Evolutionary conservation across 2,329 filamentous ascomycete genomes (phyloP).

Genomic region (Magnaporthiopsis incrustans): DNA sequence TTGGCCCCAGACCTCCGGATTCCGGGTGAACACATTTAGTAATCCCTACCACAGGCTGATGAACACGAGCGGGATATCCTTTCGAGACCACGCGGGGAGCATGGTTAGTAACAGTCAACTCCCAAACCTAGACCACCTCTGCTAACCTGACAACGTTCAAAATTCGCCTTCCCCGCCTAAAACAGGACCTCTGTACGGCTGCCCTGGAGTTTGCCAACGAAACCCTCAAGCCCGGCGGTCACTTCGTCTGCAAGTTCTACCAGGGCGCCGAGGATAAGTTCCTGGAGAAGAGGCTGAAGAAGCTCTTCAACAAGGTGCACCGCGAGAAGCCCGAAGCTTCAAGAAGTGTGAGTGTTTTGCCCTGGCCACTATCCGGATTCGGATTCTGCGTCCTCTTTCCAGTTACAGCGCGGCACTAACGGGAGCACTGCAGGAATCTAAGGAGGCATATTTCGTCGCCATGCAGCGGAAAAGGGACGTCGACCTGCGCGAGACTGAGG

Average conservation of each 20-base stretch:
- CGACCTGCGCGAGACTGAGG: constrained; percentile 15
- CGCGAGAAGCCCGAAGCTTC: constrained; percentile 90
- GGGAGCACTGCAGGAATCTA: constrained; percentile 56
- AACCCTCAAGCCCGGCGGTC: constrained; percentile 71
- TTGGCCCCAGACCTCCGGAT: constrained; percentile 75
- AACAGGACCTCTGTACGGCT: constrained; percentile 78
- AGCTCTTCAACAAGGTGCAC: constrained; percentile 70
- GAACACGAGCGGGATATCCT: constrained; percentile 87
- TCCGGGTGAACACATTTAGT: constrained; percentile 84
- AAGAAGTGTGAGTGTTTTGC: constrained; percentile 61
- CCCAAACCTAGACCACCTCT: not conserved
- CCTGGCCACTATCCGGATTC: not conserved
- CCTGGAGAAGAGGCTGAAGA: constrained; percentile 66
- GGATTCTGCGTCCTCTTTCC: not conserved
- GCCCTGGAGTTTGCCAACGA: constrained; percentile 81
- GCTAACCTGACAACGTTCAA: not conserved
- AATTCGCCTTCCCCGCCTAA: not conserved
- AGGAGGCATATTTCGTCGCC: constrained; percentile 80
- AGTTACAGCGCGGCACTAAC: not conserved
- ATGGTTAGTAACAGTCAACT: constrained; percentile 56
- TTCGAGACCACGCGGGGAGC: constrained; percentile 84
- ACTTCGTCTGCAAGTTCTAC: constrained; percentile 98
- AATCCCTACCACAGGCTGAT: constrained; percentile 97
- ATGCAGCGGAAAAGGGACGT: constrained; percentile 54
- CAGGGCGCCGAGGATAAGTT: constrained; percentile 79